Base-by-base conservation (phyloP, 495 filamentous ascomycete species). In the Filosporella fistucella region DNA sequence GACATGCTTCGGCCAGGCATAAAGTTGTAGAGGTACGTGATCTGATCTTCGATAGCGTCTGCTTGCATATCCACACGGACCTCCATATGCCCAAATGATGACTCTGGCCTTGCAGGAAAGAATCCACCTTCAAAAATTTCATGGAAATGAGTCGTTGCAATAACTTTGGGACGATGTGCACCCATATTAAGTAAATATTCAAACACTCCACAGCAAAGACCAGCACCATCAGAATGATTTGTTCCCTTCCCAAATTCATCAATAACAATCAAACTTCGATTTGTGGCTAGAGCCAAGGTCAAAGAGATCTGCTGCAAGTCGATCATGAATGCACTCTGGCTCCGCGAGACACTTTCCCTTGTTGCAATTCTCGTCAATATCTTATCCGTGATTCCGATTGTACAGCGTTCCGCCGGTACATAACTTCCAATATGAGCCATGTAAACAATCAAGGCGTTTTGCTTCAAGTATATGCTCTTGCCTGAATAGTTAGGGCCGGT, bases 171-270 rank as follows among this genome's bases (percentile, higher is more conserved):
- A 32, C 79, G 62, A n/a, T 84, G 70, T 2, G 64, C 47, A 2
- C 71, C 80, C 14, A 71, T 65, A 29, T 64, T 68, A 3, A 93
- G 69, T 21, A 96, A 78, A 62, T 95, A 72, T 53, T 87, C 76
- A 29, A 96, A 81, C 5, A 93, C 80, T 6, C 89, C 88, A 44
- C 81, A 84, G 39, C 88, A 82, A n/a, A 98, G 68, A 0, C 88
- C 94, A 4, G 90, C 86, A 17, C 93, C 93, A 67, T 93, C 86
- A 50, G 74, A 75, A 13, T 77, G 73, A 42, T 88, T 85, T 0
- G 93, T 98, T 7, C 93, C 94, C 67, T 96, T 98, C 4, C 93
- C 93, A 53, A 98, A 97, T 56, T 98, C 94, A 58, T 98, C 93
- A 41, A 95, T 84, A 20, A 98, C 69, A 4, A 97, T 63, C 2